These are phyloP conservation scores for Apiospora pterosperma DNA, from an alignment of 2,329 filamentous ascomycete species.

Conservation along the genomic window DNA sequence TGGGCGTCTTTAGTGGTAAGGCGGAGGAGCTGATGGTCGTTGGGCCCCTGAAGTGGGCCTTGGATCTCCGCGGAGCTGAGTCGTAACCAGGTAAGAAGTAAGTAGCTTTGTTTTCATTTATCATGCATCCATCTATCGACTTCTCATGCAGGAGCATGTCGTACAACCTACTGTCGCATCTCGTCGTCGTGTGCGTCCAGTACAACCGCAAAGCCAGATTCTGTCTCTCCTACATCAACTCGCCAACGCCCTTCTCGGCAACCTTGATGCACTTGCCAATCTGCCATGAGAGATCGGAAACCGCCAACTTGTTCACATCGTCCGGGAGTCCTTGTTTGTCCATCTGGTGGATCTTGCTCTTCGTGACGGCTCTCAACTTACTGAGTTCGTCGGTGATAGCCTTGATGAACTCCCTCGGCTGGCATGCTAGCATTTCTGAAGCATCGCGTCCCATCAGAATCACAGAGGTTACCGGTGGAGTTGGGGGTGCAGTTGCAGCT, in stretches of 20 bases:
- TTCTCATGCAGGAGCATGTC: no score
- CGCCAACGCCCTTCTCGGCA: neutral
- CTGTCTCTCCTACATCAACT: neutral
- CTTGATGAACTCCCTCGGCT: neutral
- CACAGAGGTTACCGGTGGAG: neutral
- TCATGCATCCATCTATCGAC: neutral
- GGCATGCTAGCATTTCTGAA: neutral
- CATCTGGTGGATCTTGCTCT: neutral
- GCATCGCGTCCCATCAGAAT: neutral
- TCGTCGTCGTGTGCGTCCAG: no score
- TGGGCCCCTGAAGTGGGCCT: neutral
- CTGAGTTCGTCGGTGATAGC: neutral
- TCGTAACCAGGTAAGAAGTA: no score
- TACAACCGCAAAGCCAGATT: no score
- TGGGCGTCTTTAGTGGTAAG: neutral
- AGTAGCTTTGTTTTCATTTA: no score
- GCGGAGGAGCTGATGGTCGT: neutral
- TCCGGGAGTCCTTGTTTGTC: neutral
- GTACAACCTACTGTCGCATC: neutral
- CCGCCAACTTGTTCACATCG: neutral
- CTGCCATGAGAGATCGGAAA: neutral
- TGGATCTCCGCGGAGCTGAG: slow-evolving; percentile 3
- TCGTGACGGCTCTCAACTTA: neutral
- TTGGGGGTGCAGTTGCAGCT: neutral
- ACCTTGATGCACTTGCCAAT: neutral